Evolutionary conservation across 2,329 filamentous ascomycete species (phyloP).

Genomic region (Aspergillus tubingensis): DNA sequence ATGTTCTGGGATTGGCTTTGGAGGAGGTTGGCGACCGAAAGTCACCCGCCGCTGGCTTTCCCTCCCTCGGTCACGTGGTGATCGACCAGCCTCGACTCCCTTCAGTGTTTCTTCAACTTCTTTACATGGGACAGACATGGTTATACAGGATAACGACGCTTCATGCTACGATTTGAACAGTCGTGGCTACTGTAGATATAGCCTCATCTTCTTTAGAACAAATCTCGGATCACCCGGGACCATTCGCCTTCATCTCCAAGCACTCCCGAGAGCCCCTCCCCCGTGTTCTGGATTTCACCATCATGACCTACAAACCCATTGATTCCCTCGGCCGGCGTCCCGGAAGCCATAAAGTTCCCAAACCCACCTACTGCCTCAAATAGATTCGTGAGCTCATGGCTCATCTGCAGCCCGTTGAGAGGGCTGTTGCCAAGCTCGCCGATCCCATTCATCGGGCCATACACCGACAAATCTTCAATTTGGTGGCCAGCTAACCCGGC

Average conservation of each 20-base stretch:
- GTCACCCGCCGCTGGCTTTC: background rate
- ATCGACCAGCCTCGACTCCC: background rate
- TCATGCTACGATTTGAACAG: background rate
- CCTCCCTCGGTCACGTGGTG: background rate
- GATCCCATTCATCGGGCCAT: slow-evolving; percentile 40
- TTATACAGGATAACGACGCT: no score
- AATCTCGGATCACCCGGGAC: slow-evolving; percentile 59
- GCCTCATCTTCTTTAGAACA: slow-evolving; percentile 48
- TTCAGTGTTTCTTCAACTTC: no score
- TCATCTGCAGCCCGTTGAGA: slow-evolving; percentile 60
- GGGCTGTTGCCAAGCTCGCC: slow-evolving; percentile 55
- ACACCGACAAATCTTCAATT: slow-evolving; percentile 59
- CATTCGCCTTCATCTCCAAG: slow-evolving; percentile 62
- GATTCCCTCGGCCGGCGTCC: slow-evolving; percentile 38
- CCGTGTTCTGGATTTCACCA: slow-evolving; percentile 45
- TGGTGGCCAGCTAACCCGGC: slow-evolving; percentile 64
- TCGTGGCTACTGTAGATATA: background rate
- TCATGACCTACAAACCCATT: slow-evolving; percentile 41
- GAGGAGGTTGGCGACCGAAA: slow-evolving; percentile 3
- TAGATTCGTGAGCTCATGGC: slow-evolving; percentile 61
- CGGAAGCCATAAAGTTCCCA: slow-evolving; percentile 40
- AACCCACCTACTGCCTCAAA: slow-evolving; percentile 65
- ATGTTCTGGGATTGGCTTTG: slow-evolving; percentile 2
- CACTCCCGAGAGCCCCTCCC: slow-evolving; percentile 46
- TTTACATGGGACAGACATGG: no score